Base-by-base conservation (phyloP, 1,284 basidiomycete genomes). In the Somion occarium region DNA sequence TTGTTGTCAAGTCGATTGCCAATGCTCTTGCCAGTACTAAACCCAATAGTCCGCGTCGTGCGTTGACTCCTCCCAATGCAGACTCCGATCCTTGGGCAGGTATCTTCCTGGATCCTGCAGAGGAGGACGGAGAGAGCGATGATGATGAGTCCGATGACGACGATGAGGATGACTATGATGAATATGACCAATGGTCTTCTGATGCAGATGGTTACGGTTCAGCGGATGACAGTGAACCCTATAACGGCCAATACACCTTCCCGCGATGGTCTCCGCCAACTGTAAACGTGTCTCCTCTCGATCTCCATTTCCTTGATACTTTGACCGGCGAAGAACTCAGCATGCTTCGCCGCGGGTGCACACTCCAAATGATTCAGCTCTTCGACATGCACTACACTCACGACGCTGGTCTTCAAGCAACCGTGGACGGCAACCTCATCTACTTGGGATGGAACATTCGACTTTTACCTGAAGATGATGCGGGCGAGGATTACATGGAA, bases 361-460 rank as follows among this genome's bases (percentile, higher is more conserved):
- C 79, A 0, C 54, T 71, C 46, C 73, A 70, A 45, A 85, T 88
- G 83, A 72, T 85, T 45, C 68, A 73, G 24, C 65, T 68, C 22
- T 85, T 74, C 56, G 64, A 73, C 9, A 75, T 88, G 70, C 62
- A 67, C 13, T 87, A 88, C 59, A 59, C 63, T 0, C 82, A 82
- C 58, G 53, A 63, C 11, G 65, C 69, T 3, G 85, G 85, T 1
- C 69, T 87, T 15, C 53, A 51, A 3, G 67, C 64, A 23, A 53
- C 77, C 46, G 72, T 66, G 47, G 69, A 69, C 38, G 68, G 65
- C n/a, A 71, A 69, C 59, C 65, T 73, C 26, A 59, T 85, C 9
- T 80, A 73, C 56, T 69, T 88, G 7, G 85, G 85, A 3, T 88
- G 82, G 82, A 87, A 86, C 57, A 74, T 88, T 50, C 58, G 64